Base-by-base conservation (phyloP, 352 stramenopile species). In the Nannochloropsis limnetica region DNA sequence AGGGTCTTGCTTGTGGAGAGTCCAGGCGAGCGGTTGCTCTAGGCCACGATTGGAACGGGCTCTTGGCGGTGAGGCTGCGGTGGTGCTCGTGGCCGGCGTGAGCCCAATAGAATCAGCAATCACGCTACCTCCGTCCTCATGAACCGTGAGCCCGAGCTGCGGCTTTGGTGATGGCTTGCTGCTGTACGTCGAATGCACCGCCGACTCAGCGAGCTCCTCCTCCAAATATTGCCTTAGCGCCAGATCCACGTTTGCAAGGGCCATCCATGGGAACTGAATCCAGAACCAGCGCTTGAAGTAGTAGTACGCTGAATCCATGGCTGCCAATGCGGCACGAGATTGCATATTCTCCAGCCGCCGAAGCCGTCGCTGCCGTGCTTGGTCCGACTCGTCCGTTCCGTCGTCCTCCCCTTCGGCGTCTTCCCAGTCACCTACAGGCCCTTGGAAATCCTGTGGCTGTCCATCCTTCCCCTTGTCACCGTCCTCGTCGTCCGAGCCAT, bases 201-300 rank as follows among this genome's bases (percentile, higher is more conserved):
- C 25, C n/a, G 0, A 74, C n/a, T 74, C 61, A 31, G n/a, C 14
- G 1, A 74, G 9, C 4, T 74, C 11, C 25, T 74, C 61, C 8
- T 74, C 9, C 6, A 74, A 29, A 74, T 74, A 74, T 74, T 74
- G 61, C 25, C 61, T 8, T 25, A 74, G 25, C 61, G 61, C 61
- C 22, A 74, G n/a, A 31, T 74, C 61, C 14, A 74, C 69, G 69
- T 81, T 81, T 44, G 69, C 69, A 44, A 81, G 69, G 29, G 69
- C 69, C 2, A 81, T 81, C 69, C 69, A 81, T 25, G 69, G 69
- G 14, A 81, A 81, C 20, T 81, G 69, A 44, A 81, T 54, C 69
- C 69, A 81, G 28, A 81, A 44, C 69, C 69, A 81, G 20, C 69
- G 69, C 28, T 61, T 44, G 28, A 81, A 81, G 15, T 81, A 44